A percentile compares a stretch with the other conserved stretches of the same genome.
phyloP scores from a whole-genome alignment of 108 stramenopile genomes.

The Cyclotella kingstonii region DNA sequence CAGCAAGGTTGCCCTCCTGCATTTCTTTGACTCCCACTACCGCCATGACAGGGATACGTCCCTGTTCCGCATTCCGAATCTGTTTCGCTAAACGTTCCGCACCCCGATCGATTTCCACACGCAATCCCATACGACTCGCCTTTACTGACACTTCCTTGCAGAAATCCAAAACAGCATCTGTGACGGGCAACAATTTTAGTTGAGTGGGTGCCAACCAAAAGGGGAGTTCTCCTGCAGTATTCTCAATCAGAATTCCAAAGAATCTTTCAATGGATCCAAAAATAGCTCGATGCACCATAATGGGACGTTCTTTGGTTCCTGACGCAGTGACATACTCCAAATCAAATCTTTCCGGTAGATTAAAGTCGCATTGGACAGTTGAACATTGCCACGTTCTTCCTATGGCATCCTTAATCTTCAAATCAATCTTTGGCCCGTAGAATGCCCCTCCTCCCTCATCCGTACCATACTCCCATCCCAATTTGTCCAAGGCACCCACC shows the following conservation, averaged over 20 bases:
- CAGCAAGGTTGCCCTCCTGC: constrained; percentile 77
- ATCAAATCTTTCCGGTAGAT: constrained; percentile 96
- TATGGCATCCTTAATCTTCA: constrained; percentile 98
- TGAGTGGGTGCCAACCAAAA: constrained; percentile 95
- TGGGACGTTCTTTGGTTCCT: constrained; percentile 76
- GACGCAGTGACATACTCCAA: constrained; percentile 86
- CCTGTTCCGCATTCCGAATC: constrained; percentile 94
- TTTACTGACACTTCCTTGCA: constrained; percentile 83
- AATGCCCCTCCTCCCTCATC: constrained; percentile 99
- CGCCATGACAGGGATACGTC: constrained; percentile 92
- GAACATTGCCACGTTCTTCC: constrained; percentile 98
- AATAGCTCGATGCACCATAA: constrained; percentile 97
- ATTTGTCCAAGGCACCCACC: constrained; percentile 82
- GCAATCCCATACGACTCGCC: constrained; percentile 74
- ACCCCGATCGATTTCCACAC: constrained; percentile 89
- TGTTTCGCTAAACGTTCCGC: constrained; percentile 93
- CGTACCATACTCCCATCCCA: constrained; percentile 91
- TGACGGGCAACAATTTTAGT: constrained; percentile 91
- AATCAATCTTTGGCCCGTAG: constrained; percentile 98
- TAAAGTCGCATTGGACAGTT: constrained; percentile 98
- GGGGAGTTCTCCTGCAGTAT: constrained; percentile 94
- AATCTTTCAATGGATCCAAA: constrained; percentile 98
- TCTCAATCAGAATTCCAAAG: constrained; percentile 97
- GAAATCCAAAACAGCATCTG: constrained; percentile 88
- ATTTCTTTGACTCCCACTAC: constrained; percentile 93